These are phyloP conservation scores for Quercus engelmannii DNA, from an alignment of 306 rosid genomes.

Conservation along the genomic window DNA sequence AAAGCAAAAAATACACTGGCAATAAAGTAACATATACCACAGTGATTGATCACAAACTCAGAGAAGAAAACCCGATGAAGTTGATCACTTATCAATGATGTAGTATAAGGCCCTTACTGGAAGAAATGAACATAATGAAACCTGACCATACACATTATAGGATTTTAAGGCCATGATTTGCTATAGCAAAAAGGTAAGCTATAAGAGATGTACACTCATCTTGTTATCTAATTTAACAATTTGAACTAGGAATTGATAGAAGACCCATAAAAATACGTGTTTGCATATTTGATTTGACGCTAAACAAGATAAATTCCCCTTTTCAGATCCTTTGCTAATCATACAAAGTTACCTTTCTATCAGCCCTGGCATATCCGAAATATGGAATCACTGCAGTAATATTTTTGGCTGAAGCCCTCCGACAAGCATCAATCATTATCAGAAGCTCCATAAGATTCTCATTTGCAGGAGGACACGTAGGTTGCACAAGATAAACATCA, in stretches of 20 bases:
- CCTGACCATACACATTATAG: too few species aligned
- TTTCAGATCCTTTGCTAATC: not conserved
- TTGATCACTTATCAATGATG: not conserved
- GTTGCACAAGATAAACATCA: conserved; percentile 92
- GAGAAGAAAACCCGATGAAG: not conserved
- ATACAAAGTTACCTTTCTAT: conserved; percentile 62
- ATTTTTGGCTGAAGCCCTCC: conserved; percentile 94
- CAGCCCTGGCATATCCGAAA: conserved; percentile 98
- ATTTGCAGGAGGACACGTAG: conserved; percentile 97
- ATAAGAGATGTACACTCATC: not conserved
- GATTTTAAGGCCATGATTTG: not conserved
- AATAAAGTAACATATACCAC: not conserved
- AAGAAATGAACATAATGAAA: not conserved
- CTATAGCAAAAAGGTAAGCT: not conserved
- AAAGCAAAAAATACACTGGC: not conserved
- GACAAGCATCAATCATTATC: conserved; percentile 90
- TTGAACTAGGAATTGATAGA: not conserved
- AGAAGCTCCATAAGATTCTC: conserved; percentile 96
- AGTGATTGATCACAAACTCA: not conserved
- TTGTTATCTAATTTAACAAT: not conserved
- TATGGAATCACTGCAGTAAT: conserved; percentile 94
- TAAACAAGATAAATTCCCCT: not conserved
- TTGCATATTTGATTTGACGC: not conserved
- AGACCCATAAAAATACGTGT: not conserved
- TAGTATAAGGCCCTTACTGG: not conserved